Percentiles rank a stretch among this genome's conserved stretches.
Evolutionary conservation across 2,329 filamentous ascomycete species (phyloP).

Genomic region (Thermothelomyces thermophilus): DNA sequence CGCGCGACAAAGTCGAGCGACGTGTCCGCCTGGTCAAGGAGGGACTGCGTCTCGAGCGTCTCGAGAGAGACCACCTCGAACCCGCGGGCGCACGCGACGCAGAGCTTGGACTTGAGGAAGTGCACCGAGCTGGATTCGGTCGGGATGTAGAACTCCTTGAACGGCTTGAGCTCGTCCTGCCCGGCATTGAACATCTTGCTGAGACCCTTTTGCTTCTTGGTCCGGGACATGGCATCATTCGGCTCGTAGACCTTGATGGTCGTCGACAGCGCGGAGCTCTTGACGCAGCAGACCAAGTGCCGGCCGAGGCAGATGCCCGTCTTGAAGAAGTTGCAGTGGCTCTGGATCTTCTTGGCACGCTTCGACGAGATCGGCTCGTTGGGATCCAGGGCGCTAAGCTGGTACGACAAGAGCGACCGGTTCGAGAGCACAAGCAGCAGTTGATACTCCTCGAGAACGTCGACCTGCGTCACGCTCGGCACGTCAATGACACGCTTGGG

Average conservation of each 20-base stretch:
- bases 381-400: conserved; percentile 76
- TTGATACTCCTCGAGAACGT: conserved; percentile 91
- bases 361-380: conserved; percentile 76
- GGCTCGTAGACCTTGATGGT: conserved; percentile 99
- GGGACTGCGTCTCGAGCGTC: conserved; percentile 94
- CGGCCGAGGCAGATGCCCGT: conserved; percentile 89
- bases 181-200: conserved; percentile 91
- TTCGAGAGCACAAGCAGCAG: conserved; percentile 86
- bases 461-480: conserved; percentile 85
- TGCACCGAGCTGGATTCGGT: conserved; percentile 98
- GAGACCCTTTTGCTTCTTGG: conserved; percentile 91
- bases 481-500: conserved; percentile 82
- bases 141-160: conserved; percentile 98
- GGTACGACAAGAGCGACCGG: conserved; percentile 86
- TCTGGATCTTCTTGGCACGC: conserved; percentile 91
- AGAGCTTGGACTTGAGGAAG: conserved; percentile 93
- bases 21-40: conserved; percentile 95
- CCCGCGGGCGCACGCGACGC: conserved; percentile 88
- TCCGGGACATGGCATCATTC: conserved; percentile 87
- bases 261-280: conserved; percentile 84
- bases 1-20: conserved; percentile 94
- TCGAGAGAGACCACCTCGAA: conserved; percentile 97
- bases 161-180: conserved; percentile 91
- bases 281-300: conserved; percentile 93
- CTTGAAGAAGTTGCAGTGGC: conserved; percentile 98